A percentile compares a stretch with the other conserved stretches of the same genome.
Evolutionary conservation across 2,329 filamentous ascomycete genomes (phyloP).

Genomic region (Macrophomina phaseolina): DNA sequence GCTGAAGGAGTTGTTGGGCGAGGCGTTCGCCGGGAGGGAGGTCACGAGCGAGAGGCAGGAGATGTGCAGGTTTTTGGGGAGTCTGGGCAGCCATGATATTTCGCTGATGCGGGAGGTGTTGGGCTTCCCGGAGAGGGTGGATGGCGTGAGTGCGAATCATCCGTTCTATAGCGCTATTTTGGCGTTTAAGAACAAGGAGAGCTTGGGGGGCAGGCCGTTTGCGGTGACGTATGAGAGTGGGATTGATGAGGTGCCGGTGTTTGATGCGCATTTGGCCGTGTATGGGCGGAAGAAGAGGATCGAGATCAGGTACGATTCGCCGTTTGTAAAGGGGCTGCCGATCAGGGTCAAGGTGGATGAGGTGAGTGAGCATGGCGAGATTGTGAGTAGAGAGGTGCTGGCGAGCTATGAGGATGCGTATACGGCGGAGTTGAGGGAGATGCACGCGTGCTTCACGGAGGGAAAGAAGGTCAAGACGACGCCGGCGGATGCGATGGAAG

Average conservation of each 20-base stretch:
- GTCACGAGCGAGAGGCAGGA: slow-evolving; percentile 37
- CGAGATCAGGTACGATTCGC: slow-evolving; percentile 61
- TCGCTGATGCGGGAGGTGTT: slow-evolving; percentile 26
- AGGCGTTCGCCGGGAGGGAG: slow-evolving; percentile 42
- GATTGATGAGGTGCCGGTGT: slow-evolving; percentile 58
- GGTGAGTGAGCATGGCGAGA: slow-evolving; percentile 42
- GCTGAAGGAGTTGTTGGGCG: slow-evolving; percentile 38
- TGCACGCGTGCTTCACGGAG: slow-evolving; percentile 44
- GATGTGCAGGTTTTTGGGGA: slow-evolving; percentile 53
- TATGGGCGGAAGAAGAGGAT: slow-evolving; percentile 62
- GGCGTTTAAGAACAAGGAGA: slow-evolving; percentile 15
- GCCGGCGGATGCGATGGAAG: slow-evolving; percentile 43
- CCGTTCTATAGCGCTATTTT: slow-evolving; percentile 27
- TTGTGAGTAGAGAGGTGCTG: slow-evolving; percentile 36
- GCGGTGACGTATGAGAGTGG: slow-evolving; percentile 64
- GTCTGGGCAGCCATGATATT: slow-evolving; percentile 55
- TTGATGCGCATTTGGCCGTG: slow-evolving; percentile 60
- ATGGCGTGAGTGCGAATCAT: slow-evolving; percentile 20
- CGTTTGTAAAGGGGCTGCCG: slow-evolving; percentile 62
- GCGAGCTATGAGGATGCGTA: slow-evolving; percentile 47
- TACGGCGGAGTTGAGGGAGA: slow-evolving; percentile 42
- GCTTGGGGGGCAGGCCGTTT: slow-evolving; percentile 50
- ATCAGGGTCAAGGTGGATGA: slow-evolving; percentile 58
- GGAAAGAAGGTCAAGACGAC: slow-evolving; percentile 42
- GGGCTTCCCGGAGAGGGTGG: slow-evolving; percentile 17